Conservation (phyloP, 306 rosid species). For the Inga laurina region DNA sequence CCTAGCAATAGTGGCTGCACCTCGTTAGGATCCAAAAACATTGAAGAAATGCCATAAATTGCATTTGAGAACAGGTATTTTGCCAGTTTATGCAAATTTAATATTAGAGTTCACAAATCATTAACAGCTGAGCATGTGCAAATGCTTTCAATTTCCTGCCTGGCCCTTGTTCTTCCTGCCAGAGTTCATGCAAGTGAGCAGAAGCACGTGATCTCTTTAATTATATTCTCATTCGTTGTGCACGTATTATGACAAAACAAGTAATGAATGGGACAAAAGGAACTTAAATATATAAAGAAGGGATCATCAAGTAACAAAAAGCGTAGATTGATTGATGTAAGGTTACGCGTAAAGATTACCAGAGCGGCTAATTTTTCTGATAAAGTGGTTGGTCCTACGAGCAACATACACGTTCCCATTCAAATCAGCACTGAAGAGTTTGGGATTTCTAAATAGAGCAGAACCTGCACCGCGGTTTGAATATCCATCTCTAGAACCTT, state of each 20-base stretch:
- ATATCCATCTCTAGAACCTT: slow-evolving; percentile 55
- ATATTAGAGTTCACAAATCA: background rate
- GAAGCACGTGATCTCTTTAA: background rate
- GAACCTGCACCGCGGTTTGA: slow-evolving; percentile 52
- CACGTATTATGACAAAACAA: background rate
- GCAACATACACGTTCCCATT: slow-evolving; percentile 75
- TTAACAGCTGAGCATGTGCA: background rate
- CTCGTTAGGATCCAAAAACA: slow-evolving; percentile 39
- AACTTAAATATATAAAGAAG: background rate
- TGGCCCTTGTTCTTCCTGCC: background rate
- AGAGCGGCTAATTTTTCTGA: slow-evolving; percentile 56
- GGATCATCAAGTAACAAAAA: slow-evolving; percentile 8
- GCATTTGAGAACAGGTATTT: background rate
- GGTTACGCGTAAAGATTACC: slow-evolving; percentile 44
- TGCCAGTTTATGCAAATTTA: background rate
- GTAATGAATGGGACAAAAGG: background rate
- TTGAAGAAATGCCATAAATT: slow-evolving; percentile 17
- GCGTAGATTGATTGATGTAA: background rate
- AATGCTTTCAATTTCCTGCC: background rate
- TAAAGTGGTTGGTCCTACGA: slow-evolving; percentile 45
- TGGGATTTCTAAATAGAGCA: slow-evolving; percentile 53
- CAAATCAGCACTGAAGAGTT: slow-evolving; percentile 57
- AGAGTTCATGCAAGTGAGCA: background rate
- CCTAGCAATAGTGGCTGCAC: slow-evolving; percentile 78
- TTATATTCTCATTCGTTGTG: background rate